Evolutionary conservation across 2,329 filamentous ascomycete species (phyloP), one percentile per base, ranked within the genome.

Genomic region (Penicillium sp.): DNA sequence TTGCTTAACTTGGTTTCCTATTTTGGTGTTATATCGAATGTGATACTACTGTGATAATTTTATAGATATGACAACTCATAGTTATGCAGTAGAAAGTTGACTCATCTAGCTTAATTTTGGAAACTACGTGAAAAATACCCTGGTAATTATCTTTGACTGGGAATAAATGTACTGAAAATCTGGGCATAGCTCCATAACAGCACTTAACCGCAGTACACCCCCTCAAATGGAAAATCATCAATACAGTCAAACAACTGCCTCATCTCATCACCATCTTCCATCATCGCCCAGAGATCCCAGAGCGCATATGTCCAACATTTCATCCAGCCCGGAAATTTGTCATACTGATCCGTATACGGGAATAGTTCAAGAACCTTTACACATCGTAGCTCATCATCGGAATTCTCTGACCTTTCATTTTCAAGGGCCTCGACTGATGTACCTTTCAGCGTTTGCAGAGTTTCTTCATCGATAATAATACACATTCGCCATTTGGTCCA

Each of bases 401-500:
- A 13, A 23, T 41, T 15, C 5, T 53, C 13, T n/a, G 21, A 43
- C 4, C 23, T 27, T 38, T 51, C 55, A 31, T 50, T 33, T 45
- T 56, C 49, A 38, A 51, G 21, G 25, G 21, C 48, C 50, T 52
- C 61, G 21, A 40, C 53, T 35, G 56, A 31, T 50, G 27, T n/a
- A 49, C 37, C 50, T 50, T 53, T 49, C 17, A 63, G 59, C 50
- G 59, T 60, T 40, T 56, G 61, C 9, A 62, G 54, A 45, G 47
- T 62, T 54, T 63, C 61, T 38, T 62, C 59, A 42, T 63, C 56
- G 41, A 59, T 56, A 21, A 63, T 50, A 13, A 63, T 57, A 10
- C 56, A 63, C 41, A 62, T 55, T 43, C 61, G 43, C 40, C 23
- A 54, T 42, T 55, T 49, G 43, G 50, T 61, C 12, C 52, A 61